Conservation (phyloP, 2,329 filamentous ascomycete genomes). For the Diaporthe sp. region DNA sequence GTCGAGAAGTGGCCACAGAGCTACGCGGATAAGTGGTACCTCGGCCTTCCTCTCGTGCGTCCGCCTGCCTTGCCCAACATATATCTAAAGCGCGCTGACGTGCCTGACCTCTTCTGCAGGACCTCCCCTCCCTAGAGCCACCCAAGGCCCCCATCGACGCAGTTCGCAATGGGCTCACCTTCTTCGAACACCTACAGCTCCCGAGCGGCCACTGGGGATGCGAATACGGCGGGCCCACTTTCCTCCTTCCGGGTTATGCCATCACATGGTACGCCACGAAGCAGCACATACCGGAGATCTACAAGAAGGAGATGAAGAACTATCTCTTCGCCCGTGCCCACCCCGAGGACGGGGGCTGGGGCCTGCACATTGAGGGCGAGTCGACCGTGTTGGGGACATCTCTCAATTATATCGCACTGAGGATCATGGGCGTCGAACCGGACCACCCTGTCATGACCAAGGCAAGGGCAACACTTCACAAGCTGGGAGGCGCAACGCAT, state of each 20-base stretch:
- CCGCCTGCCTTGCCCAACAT: background rate
- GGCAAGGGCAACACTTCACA: conserved; percentile 85
- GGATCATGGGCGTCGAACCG: conserved; percentile 84
- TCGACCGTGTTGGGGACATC: conserved; percentile 91
- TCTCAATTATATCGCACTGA: conserved; percentile 87
- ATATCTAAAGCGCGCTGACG: background rate
- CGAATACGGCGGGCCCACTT: conserved; percentile 98
- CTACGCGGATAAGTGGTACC: conserved; percentile 87
- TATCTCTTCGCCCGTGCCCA: conserved; percentile 91
- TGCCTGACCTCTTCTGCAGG: conserved; percentile 62
- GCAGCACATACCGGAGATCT: conserved; percentile 84
- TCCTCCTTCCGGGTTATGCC: conserved; percentile 87
- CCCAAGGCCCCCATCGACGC: conserved; percentile 82
- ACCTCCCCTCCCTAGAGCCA: conserved; percentile 78
- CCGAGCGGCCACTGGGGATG: conserved; percentile 94
- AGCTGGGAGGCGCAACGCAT: conserved; percentile 85
- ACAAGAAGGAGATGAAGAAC: conserved; percentile 89
- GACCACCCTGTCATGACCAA: conserved; percentile 89
- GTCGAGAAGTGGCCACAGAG: conserved; percentile 86
- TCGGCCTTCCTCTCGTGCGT: conserved; percentile 83
- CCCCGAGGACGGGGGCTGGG: conserved; percentile 95
- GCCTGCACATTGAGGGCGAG: conserved; percentile 93
- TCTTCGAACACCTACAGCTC: conserved; percentile 91
- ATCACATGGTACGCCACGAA: conserved; percentile 91
- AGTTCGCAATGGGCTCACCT: conserved; percentile 85